Evolutionary conservation across 2,329 filamentous ascomycete genomes (phyloP).

Genomic region (Claviceps fusiformis): DNA sequence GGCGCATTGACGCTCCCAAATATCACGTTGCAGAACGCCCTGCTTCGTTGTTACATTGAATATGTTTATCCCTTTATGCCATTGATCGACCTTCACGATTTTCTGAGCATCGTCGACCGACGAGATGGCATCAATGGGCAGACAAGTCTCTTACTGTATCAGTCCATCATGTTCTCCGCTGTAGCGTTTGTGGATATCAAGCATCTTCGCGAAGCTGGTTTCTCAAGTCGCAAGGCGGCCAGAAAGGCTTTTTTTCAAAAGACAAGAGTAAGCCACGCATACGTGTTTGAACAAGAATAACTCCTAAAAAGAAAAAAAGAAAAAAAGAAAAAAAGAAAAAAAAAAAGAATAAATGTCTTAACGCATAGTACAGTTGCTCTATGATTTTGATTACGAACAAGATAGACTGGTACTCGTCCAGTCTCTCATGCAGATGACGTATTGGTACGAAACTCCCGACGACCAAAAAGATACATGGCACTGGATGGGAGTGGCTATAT

Average conservation of each 20-base stretch:
- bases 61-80: conserved; percentile 94
- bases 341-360: conserved; percentile 7
- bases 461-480: conserved; percentile 98
- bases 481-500: conserved; percentile 95
- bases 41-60: conserved; percentile 72
- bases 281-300: no score
- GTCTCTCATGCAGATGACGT: conserved; percentile 80
- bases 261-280: conserved; percentile 51
- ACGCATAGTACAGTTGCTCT: conserved; percentile 47
- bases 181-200: conserved; percentile 78
- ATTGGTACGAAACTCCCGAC: conserved; percentile 94
- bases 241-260: conserved; percentile 82
- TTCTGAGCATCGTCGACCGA: conserved; percentile 46
- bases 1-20: conserved; percentile 69
- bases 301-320: no score
- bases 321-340: no score
- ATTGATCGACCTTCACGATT: conserved; percentile 55
- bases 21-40: conserved; percentile 57
- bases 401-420: conserved; percentile 84
- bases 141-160: conserved; percentile 77
- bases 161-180: conserved; percentile 88
- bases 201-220: conserved; percentile 63
- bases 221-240: conserved; percentile 62
- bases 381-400: conserved; percentile 90
- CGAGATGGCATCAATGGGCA: conserved; percentile 56